Base-by-base conservation (phyloP, 257 asterid species). In the Nicotiana tabacum region DNA sequence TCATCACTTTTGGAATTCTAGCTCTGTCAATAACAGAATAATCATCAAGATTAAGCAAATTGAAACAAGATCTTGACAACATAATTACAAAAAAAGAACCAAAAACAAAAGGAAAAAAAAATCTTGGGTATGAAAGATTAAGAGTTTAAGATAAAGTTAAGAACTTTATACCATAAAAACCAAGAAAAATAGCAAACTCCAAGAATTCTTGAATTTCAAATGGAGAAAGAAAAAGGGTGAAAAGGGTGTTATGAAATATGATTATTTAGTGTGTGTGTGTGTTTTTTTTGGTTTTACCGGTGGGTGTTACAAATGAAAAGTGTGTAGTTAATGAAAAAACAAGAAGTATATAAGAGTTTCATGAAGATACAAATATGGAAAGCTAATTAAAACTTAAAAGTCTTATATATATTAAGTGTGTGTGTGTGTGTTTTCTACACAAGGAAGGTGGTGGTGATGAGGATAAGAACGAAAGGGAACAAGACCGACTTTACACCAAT, bases 41-140 rank as follows among this genome's bases (percentile, higher is more conserved):
- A 78, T 90, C 97, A 66, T 94, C 98, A 9, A 90, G 88, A 82
- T 89, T 92, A 58, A 91, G 70, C 21, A 92, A 91, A 91, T 92
- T 92, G 84, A 94, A 90, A 83, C 88, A 94, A 83, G 98, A 94
- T 91, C 95, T 89, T 53, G 98, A 94, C 88, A 94, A 86, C 98
- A 94, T 94, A 81, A 69, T 78, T 60, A 18, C 51, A 35, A 46
- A 3, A 66, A 77, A 17, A 66, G 27, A 0, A 24, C 27, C 27
- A 24, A 24, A 24, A 0, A 24, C 0, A 24, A 24, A 24, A 0
- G 27, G 79, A 77, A 48, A 33, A 16, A 27, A 56, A 65, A 24
- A 33, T 21, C 51, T 21, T 51, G 39, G 4, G 9, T 35, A 68
- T 35, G 29, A 68, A 67, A 68, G 39, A 68, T 43, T 4, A 35